Base-by-base conservation (phyloP, 139 green algal species). In the Zygnema circumcarinatum region DNA sequence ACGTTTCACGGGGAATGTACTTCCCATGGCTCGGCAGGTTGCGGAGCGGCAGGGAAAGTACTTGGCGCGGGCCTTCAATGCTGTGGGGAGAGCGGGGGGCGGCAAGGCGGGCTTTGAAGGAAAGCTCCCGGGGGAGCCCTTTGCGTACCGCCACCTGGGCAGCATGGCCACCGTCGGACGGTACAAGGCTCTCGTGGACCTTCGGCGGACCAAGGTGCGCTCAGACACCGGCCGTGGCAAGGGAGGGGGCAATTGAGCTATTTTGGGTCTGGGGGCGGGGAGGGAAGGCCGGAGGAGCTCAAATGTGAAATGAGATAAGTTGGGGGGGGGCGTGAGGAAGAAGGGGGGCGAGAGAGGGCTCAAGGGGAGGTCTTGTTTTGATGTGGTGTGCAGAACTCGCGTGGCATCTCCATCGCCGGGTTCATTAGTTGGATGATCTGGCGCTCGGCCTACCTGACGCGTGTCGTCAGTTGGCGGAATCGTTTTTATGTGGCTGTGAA, bases 21-120 rank as follows among this genome's bases (percentile, higher is more conserved):
- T n/a, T n/a, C n/a, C n/a, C n/a, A n/a, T 62, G 47, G 47, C 7
- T 25, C 11, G 36, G 7, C 95, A 98, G 94, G 95, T 97, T n/a
- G 96, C 96, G 2, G 95, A 98, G 90, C 96, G 98, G 92, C 95
- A 98, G 89, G 96, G 96, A 39, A 91, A 91, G 68, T 98, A 96
- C 91, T 87, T 98, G 38, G 95, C 96, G 0, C 40, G 54, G 1
- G 25, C 86, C 22, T 92, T 98, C 1, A 97, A 98, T 78, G 82
- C 36, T 1, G 36, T 93, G 74, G 92, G 75, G 1, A 87, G 54
- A 2, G 25, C 22, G 38, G 47, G 25, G 29, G 80, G 47, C 53
- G n/a, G 25, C 35, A 81, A 16, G 83, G 36, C 1, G 83, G 11
- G 39, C 52, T 36, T 20, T 25, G 38, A 1, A 31, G 31, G 3